Evolutionary conservation across 441 rosid species (phyloP).

Genomic region (Arabidopsis lyrata): DNA sequence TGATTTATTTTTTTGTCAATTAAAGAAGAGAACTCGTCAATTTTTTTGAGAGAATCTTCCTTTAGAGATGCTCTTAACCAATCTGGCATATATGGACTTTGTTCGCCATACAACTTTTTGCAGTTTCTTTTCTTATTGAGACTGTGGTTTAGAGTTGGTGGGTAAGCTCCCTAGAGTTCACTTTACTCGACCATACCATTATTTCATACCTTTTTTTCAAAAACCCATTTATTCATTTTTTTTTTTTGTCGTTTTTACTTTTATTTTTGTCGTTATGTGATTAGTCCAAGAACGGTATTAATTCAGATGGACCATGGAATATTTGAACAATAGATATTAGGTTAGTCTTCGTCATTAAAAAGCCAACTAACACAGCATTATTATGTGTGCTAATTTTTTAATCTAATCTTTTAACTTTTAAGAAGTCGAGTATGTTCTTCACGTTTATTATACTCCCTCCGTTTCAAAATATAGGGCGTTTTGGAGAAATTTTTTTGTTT

Average conservation of each 20-base stretch:
- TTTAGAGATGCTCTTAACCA: not conserved
- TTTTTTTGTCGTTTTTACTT: no score
- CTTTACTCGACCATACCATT: conserved; percentile 33
- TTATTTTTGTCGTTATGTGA: conserved; percentile 20
- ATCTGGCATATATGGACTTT: conserved; percentile 35
- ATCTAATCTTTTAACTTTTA: not conserved
- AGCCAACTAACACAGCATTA: conserved; percentile 40
- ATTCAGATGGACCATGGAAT: conserved; percentile 10
- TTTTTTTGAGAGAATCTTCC: no score
- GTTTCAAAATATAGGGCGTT: no score
- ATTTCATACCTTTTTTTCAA: conserved; percentile 1
- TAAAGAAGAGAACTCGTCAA: no score
- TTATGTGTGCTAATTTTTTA: not conserved
- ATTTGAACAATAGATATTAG: not conserved
- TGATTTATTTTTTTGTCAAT: no score
- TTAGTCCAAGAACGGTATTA: conserved; percentile 12
- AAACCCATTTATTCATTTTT: not conserved
- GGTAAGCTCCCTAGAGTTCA: conserved; percentile 27
- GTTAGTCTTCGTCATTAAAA: conserved; percentile 34
- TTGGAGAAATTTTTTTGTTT: no score
- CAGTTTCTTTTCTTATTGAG: conserved; percentile 21
- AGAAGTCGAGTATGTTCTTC: not conserved
- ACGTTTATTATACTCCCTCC: conserved; percentile 4
- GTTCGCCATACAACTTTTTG: conserved; percentile 23
- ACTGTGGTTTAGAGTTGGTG: conserved; percentile 37